Conservation (phyloP, 2,329 filamentous ascomycete species). For the Macrophomina tecta region DNA sequence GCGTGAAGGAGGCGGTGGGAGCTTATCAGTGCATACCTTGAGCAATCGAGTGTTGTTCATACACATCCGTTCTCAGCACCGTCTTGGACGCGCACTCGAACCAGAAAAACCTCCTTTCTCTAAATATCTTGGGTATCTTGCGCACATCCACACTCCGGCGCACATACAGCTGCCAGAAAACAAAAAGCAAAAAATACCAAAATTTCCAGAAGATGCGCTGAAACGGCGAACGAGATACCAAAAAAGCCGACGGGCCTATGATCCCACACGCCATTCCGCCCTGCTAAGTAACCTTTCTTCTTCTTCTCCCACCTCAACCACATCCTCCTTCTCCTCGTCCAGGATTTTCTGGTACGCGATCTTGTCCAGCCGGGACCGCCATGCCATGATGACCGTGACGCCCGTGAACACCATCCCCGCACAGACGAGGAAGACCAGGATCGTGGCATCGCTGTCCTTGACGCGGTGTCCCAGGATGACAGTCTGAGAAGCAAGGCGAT, state of each 20-base stretch:
- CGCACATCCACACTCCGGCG: not conserved
- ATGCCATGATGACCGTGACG: slow-evolving; percentile 6
- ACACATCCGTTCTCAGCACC: no score
- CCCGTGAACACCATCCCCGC: not conserved
- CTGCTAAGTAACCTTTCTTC: slow-evolving; percentile 12
- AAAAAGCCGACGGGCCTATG: not conserved
- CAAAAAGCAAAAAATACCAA: not conserved
- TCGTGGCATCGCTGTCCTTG: slow-evolving; percentile 7
- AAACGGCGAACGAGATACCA: not conserved
- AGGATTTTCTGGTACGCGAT: slow-evolving; percentile 15
- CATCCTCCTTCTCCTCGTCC: slow-evolving; percentile 21
- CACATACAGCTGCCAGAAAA: not conserved
- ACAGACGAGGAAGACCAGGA: slow-evolving; percentile 12
- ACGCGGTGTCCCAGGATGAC: slow-evolving; percentile 14
- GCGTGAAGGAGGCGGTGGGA: no score
- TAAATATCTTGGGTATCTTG: slow-evolving; percentile 2
- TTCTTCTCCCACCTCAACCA: slow-evolving; percentile 20
- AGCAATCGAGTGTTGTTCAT: no score
- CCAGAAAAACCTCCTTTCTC: not conserved
- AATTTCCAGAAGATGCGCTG: not conserved
- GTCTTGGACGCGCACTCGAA: no score
- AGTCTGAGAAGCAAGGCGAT: not conserved
- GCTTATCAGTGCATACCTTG: no score
- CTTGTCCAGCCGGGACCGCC: slow-evolving; percentile 4
- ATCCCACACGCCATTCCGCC: not conserved